Conservation (phyloP, 2,329 filamentous ascomycete genomes). For the Colletotrichum nymphaeae region DNA sequence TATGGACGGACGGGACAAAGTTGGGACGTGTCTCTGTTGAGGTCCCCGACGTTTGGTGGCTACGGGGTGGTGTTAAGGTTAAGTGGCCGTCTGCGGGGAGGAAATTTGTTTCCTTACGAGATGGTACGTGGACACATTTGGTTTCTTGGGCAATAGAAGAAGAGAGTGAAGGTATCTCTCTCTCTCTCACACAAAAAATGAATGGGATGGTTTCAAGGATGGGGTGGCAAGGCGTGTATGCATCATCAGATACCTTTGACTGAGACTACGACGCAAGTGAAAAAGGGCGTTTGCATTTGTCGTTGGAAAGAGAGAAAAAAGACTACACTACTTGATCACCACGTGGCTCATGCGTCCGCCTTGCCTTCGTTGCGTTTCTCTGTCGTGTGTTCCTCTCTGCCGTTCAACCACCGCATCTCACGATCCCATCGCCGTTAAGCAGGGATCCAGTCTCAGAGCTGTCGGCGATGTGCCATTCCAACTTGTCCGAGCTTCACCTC, state of each 20-base stretch:
- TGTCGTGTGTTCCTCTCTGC: neutral
- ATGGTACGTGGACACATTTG: neutral
- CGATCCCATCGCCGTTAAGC: neutral
- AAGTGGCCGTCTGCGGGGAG: slow-evolving; percentile 28
- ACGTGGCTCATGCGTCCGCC: slow-evolving; percentile 13
- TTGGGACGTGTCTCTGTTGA: neutral
- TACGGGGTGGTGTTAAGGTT: slow-evolving; percentile 13
- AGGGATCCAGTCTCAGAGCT: neutral
- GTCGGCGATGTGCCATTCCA: neutral
- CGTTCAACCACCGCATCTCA: neutral
- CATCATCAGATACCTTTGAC: slow-evolving; percentile 34
- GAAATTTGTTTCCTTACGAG: neutral
- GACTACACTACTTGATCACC: slow-evolving; percentile 8
- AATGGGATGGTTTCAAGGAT: slow-evolving; percentile 28
- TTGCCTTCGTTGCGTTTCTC: no score
- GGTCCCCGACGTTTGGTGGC: neutral
- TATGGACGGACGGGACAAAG: neutral
- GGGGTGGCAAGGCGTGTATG: slow-evolving; percentile 33
- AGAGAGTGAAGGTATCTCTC: slow-evolving; percentile 6
- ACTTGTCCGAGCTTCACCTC: neutral
- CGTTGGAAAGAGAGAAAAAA: neutral
- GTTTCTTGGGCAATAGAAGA: slow-evolving; percentile 4
- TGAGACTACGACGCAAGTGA: slow-evolving; percentile 5
- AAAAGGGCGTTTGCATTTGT: slow-evolving; percentile 11
- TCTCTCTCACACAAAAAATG: slow-evolving; percentile 1